Evolutionary conservation across 345 rosid species (phyloP), one percentile per base, ranked within the genome.

Genomic region (Sonneratia alba): DNA sequence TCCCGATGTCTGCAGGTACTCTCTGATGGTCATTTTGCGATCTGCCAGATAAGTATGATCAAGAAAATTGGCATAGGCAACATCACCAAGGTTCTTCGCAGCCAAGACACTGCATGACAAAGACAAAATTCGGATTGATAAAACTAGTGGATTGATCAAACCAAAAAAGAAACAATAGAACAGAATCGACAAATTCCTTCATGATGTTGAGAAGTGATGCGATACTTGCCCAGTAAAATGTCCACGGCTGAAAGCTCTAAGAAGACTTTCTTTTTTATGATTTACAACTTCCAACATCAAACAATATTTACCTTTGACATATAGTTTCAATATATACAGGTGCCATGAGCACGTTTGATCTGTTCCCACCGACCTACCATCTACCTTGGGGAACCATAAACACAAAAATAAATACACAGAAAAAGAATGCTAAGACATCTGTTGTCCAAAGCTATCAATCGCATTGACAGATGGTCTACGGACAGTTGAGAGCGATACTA

Each of bases 21-120:
- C 80, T 8, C 89, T 81, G 74, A 92, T 87, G 56, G 86, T 90
- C 24, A 89, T 90, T 79, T 47, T 75, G 16, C 97, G 79, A 74
- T 94, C 88, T 42, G 93, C 95, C 38, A 94, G 83, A 76, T 71
- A 94, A 2, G 97, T 90, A 72, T 92, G 96, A 77, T 89, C 91
- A 77, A 92, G 71, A 78, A 94, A 92, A 88, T 92, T 88, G 74
- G 85, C 66, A 43, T 85, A 85, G 16, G 87, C 93, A 68, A 61
- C 84, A 72, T 85, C 82, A 24, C 93, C 86, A 8, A 91, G 83
- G 78, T 90, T 91, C 86, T 86, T 88, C 18, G 97, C 91, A 68
- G 96, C 98, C 87, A 94, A 84, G 48, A 90, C 96, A 75, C 98
- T 93, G 74, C 85, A 78, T 24, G 57, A 53, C 34, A 68, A 19